Evolutionary conservation across 129 eudicot species (phyloP), one percentile per base, ranked within the genome.

Genomic region (Glebionis coronaria): DNA sequence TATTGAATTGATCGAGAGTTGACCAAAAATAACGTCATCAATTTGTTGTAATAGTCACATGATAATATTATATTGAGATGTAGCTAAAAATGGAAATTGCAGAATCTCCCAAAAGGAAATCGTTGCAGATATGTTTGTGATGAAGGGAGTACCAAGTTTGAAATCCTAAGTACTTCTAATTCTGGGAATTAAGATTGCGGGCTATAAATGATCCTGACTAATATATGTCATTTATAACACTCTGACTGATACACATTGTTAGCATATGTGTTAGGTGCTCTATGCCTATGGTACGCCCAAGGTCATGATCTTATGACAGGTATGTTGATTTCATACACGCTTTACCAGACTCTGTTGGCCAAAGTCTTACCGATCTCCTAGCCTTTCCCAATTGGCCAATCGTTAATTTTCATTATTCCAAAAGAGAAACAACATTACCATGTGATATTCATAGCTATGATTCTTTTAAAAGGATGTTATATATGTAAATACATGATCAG

Each of bases 221-320:
- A 4, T 47, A 19, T 23, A 50, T 28, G 27, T 65, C 58, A 65
- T 47, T 47, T 47, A 65, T 23, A 38, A 71, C 44, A 47, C 51
- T 72, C 18, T 23, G 51, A 61, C 27, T 19, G 62, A 47, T 42
- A 35, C 73, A 50, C 27, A 20, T 47, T 50, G 38, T 46, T 71
- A 71, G 75, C 60, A 47, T 71, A 71, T 29, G 2, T 71, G 61
- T 60, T 59, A 18, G 40, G 56, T 47, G 40, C 58, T 60, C 50
- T 28, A n/a, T n/a, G n/a, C n/a, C n/a, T n/a, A 21, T 60, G 50
- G 75, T 58, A 45, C 60, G 38, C 18, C 50, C 45, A 46, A 9
- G 52, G n/a, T 38, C 40, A 42, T 31, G 61, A 68, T 68, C 15
- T 59, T 47, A 60, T 71, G 67, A 12, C 45, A 58, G n/a, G 12